These are phyloP conservation scores for Trichosporon sp. DNA, from an alignment of 1,284 basidiomycete species.

Conservation along the genomic window DNA sequence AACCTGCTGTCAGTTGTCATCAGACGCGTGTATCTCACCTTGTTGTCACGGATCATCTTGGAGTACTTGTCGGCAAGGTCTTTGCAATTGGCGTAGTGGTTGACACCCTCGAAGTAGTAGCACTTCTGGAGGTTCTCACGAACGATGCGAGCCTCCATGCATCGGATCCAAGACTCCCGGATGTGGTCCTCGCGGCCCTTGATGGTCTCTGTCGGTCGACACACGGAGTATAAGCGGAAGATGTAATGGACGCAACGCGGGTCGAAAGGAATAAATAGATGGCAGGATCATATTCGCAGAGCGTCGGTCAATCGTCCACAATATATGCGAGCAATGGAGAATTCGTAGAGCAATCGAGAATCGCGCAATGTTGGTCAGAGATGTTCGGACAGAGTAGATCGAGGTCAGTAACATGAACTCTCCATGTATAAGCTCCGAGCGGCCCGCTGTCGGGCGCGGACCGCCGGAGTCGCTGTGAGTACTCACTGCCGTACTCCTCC, in stretches of 20 bases:
- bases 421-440: no score
- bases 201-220: slow-evolving; percentile 54
- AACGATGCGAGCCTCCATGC: slow-evolving; percentile 90
- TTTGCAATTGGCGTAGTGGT: slow-evolving; percentile 85
- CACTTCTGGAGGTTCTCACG: slow-evolving; percentile 89
- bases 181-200: slow-evolving; percentile 73
- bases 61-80: slow-evolving; percentile 83
- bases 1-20: slow-evolving; percentile 55
- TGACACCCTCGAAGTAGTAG: slow-evolving; percentile 87
- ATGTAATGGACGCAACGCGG: not conserved
- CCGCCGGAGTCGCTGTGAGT: not conserved
- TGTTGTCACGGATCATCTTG: slow-evolving; percentile 78
- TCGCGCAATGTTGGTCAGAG: not conserved
- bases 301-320: not conserved
- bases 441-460: not conserved
- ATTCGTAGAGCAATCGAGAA: no score
- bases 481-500: slow-evolving; percentile 48
- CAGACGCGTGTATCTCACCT: slow-evolving; percentile 63
- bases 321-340: not conserved
- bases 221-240: not conserved
- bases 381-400: not conserved
- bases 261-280: not conserved
- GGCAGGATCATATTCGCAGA: not conserved
- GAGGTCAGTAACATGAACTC: not conserved
- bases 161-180: slow-evolving; percentile 89